phyloP scores from a whole-genome alignment of 1,139 yeast genomes.

The Zygoascus sp. region DNA sequence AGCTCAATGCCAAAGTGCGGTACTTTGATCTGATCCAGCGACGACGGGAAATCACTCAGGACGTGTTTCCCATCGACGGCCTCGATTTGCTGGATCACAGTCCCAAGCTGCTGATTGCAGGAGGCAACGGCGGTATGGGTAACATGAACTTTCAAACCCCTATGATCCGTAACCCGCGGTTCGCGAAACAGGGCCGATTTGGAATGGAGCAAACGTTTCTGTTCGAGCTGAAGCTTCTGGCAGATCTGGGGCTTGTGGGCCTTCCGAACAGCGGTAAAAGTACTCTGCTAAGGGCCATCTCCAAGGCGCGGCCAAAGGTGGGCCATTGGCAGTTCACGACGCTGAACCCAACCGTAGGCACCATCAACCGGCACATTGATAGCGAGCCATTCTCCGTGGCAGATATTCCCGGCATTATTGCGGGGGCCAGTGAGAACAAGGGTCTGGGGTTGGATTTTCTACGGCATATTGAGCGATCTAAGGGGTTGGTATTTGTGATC shows the following conservation, averaged over 20 bases:
- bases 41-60: constrained; percentile 56
- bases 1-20: constrained; percentile 57
- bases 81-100: constrained; percentile 62
- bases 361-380: constrained; percentile 64
- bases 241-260: constrained; percentile 92
- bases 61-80: constrained; percentile 74
- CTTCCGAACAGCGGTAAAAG: constrained; percentile 96
- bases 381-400: constrained; percentile 81
- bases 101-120: constrained; percentile 68
- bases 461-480: constrained; percentile 87
- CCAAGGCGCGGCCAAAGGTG: constrained; percentile 82
- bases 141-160: constrained; percentile 90
- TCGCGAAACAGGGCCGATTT: constrained; percentile 72
- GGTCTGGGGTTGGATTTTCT: constrained; percentile 94
- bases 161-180: constrained; percentile 81
- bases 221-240: constrained; percentile 79
- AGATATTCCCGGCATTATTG: constrained; percentile 92
- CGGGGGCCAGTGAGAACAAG: constrained; percentile 72
- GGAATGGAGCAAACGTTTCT: constrained; percentile 65
- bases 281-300: constrained; percentile 79
- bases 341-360: constrained; percentile 85
- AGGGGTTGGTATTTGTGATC: constrained; percentile 82
- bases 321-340: constrained; percentile 99
- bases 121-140: constrained; percentile 94
- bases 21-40: constrained; percentile 59